Base-by-base conservation (phyloP, 257 asterid genomes). In the Lycium barbarum region DNA sequence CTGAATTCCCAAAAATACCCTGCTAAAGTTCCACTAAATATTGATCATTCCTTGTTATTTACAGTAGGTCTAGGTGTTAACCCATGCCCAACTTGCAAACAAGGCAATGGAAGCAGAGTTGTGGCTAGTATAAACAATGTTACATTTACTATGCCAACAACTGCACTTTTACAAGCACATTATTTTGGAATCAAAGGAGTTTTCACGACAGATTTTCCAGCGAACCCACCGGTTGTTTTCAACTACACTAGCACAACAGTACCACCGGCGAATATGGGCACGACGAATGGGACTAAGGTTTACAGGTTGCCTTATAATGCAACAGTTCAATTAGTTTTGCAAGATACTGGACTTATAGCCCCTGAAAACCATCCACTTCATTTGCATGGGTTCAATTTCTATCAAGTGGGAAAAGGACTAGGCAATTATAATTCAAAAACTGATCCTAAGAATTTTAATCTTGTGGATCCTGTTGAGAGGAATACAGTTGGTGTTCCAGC, bases 321-420 rank as follows among this genome's bases (percentile, higher is more conserved):
- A 0, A 93, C 98, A 0, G 98, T 96, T 15, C 94, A 96, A 85
- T 88, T 95, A 78, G 95, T 96, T 65, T 57, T 96, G 86, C 99
- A 96, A 55, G 99, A 93, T 62, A 96, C 98, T 3, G 97, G 97
- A 2, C 91, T 95, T 0, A 83, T 96, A 43, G 90, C 95, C 4
- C 95, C 97, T 4, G 99, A 96, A 85, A 96, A 89, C 71, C 99
- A 95, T 79, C 99, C 99, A 0, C 22, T 95, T 22, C 99, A 96
- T 91, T 88, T 96, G 54, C 99, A 96, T 74, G 99, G 99, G 6
- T 96, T 93, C 88, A 96, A 96, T 79, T 96, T 96, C 89, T 95
- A 89, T 47, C 95, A 85, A 0, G 93, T 96, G 8, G 99, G 99
- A 0, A 90, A 72, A 33, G 99, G 99, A 7, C n/a, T 90, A 5